Conservation (phyloP, 345 rosid species). For the Nephelium lappaceum region DNA sequence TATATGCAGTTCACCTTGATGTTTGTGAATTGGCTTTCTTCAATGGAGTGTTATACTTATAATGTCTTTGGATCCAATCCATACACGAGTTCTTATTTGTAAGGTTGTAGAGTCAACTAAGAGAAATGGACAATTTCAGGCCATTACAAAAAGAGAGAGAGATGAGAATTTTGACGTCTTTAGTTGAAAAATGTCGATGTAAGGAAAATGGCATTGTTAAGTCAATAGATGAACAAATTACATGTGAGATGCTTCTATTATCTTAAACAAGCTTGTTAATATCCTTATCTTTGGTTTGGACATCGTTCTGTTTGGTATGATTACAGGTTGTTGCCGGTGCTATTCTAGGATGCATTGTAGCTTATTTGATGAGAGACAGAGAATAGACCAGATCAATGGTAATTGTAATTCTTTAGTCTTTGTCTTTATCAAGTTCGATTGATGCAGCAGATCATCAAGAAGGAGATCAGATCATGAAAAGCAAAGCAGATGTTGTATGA, state of each 20-base stretch:
- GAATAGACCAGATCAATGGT: constrained; percentile 29
- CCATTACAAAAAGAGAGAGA: too few relatives aligned
- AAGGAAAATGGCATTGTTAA: not conserved
- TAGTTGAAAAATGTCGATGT: not conserved
- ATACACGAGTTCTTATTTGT: not conserved
- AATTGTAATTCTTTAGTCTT: constrained; percentile 5
- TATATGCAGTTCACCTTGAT: not conserved
- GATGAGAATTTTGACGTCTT: not conserved
- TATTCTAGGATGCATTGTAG: constrained; percentile 74
- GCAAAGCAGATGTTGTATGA: constrained; percentile 12
- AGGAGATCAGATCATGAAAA: not conserved
- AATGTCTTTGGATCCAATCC: not conserved
- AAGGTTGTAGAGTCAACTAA: not conserved
- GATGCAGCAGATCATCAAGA: constrained; percentile 3
- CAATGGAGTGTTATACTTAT: not conserved
- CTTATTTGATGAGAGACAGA: constrained; percentile 66
- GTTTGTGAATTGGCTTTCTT: not conserved
- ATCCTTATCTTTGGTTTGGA: not conserved
- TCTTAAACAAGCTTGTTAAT: not conserved
- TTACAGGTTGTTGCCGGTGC: constrained; percentile 86
- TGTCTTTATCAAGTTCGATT: not conserved
- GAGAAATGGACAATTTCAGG: not conserved
- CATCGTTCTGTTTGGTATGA: constrained; percentile 7
- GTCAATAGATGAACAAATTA: not conserved
- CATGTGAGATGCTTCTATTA: not conserved